A percentile compares a stretch with the other conserved stretches of the same genome.
Evolutionary conservation across 208 protist genomes (phyloP).

Genomic region (Leishmania arabica): DNA sequence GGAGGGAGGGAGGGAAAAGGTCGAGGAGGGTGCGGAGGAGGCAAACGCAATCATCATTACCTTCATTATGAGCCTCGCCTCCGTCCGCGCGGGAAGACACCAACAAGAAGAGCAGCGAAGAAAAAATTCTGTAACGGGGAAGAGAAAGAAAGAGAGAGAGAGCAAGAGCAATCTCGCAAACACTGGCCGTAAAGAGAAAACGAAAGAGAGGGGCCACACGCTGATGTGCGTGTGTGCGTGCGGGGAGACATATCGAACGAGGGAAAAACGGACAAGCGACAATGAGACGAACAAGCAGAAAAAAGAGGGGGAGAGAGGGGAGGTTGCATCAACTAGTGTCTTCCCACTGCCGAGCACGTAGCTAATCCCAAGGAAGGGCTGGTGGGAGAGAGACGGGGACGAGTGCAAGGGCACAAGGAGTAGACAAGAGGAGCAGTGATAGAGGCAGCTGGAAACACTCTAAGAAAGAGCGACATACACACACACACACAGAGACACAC

Average conservation of each 20-base stretch:
- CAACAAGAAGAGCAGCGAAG: background rate
- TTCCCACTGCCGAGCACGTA: background rate
- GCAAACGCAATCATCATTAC: background rate
- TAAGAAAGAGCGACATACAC: background rate
- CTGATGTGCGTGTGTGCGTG: background rate
- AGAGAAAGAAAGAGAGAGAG: background rate
- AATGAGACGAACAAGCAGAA: background rate
- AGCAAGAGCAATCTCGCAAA: background rate
- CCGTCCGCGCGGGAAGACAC: background rate
- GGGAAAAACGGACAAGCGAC: background rate
- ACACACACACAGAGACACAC: background rate
- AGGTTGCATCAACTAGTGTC: background rate
- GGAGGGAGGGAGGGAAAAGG: background rate
- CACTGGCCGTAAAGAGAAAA: background rate
- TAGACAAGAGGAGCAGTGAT: background rate
- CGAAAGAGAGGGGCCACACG: background rate
- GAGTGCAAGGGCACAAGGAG: background rate
- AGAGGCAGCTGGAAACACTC: background rate
- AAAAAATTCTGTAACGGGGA: background rate
- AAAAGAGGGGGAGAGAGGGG: background rate
- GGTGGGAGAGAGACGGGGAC: background rate
- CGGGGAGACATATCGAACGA: background rate
- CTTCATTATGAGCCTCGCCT: background rate
- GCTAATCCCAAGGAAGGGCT: background rate
- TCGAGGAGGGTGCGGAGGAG: background rate